Base-by-base conservation (phyloP, 2,329 filamentous ascomycete species). In the Cercospora zeina region DNA sequence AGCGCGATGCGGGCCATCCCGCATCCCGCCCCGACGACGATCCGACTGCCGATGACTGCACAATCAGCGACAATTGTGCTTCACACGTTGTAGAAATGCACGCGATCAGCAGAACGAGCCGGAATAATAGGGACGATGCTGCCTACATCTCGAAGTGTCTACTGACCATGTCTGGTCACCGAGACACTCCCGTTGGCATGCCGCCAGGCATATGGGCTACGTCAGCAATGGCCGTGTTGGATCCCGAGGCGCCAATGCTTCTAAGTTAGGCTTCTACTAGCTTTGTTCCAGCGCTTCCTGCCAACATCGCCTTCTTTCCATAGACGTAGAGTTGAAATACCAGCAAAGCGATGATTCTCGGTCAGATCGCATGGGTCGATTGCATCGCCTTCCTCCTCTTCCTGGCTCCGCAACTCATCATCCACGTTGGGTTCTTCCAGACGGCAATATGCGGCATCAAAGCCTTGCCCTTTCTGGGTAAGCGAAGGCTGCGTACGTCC, bases 361-460 rank as follows among this genome's bases (percentile, higher is more conserved):
- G 85, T 36, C 87, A 88, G 61, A 85, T 95, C 49, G 90, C 87
- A 6, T 88, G 89, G 75, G 74, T 91, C 30, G 91, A 95, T 78
- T 92, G 89, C 77, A 61, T 88, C 31, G 85, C 87, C 62, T 95
- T 93, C 71, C 82, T 89, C 54, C 56, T 88, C 45, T 87, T 90
- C 70, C 82, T 93, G 13, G 79, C 85, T 3, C 89, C 89, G 2
- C 89, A 93, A 75, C 78, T 95, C 37, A 77, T 93, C 34, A 77
- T 87, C 65, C 84, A 87, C 61, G 86, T 87, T 64, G 88, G 89
- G 30, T 70, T 90, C 14, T 75, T 87, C 60, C 77, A 80, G 54
- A 87, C 87, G 1, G 71, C 85, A 30, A 70, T 76, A 66, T 87
- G 86, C 72, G 82, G 82, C 13, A 59, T 90, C 56, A 80, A 80